Evolutionary conservation across 352 stramenopile species (phyloP).

Genomic region (Elongisporangium prolatum): DNA sequence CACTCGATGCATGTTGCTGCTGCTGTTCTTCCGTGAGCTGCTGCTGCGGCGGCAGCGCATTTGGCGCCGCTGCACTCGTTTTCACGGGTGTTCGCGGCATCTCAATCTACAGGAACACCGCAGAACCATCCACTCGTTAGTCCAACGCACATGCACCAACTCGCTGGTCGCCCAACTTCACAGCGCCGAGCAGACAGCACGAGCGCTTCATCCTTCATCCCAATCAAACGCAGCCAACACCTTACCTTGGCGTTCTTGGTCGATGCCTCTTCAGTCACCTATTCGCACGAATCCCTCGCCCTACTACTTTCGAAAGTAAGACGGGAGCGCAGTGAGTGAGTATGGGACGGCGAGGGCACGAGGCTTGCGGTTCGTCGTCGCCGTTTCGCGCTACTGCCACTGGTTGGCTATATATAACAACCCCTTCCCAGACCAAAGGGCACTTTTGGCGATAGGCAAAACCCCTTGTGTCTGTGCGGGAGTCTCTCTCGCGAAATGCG

Average conservation of each 20-base stretch:
- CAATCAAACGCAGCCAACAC: constrained; percentile 5
- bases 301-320: constrained; percentile 18
- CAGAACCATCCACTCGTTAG: neutral
- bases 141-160: neutral
- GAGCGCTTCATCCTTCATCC: constrained; percentile 3
- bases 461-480: neutral
- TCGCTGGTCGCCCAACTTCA: neutral
- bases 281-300: constrained; percentile 22
- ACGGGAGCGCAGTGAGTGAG: neutral
- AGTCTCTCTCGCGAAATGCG: neutral
- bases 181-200: neutral
- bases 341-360: neutral
- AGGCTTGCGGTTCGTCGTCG: constrained; percentile 5
- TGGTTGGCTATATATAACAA: constrained; percentile 11
- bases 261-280: constrained; percentile 44
- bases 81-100: constrained; percentile 24
- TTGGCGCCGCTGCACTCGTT: constrained; percentile 4
- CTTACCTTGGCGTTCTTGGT: constrained; percentile 22
- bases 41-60: constrained; percentile 18
- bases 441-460: neutral
- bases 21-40: constrained; percentile 7
- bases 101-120: neutral
- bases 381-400: constrained; percentile 8
- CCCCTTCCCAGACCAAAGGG: neutral
- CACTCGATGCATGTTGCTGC: constrained; percentile 5